Evolutionary conservation across 257 asterid species (phyloP).

Genomic region (Phtheirospermum japonicum): DNA sequence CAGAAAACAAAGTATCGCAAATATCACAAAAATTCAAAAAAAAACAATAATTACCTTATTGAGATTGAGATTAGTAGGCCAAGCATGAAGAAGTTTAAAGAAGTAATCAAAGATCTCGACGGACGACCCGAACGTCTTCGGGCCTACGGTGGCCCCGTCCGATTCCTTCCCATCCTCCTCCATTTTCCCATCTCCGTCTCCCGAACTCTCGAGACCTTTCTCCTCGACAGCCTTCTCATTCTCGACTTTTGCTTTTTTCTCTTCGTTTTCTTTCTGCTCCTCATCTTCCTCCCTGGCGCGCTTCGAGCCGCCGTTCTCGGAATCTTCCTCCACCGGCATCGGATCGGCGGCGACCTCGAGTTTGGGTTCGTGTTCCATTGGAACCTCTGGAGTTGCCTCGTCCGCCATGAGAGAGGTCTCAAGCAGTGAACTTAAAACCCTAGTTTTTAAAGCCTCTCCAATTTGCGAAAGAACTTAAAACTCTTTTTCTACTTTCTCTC

Average conservation of each 20-base stretch:
- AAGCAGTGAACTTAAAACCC: constrained; percentile 29
- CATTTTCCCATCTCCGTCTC: constrained; percentile 8
- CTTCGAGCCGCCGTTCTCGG: constrained; percentile 39
- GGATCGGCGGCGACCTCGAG: constrained; percentile 8
- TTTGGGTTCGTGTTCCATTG: constrained; percentile 35
- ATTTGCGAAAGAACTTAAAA: neutral
- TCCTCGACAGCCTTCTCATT: constrained; percentile 28
- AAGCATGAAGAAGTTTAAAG: constrained; percentile 59
- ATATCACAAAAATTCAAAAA: neutral
- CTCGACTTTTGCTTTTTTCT: constrained; percentile 50
- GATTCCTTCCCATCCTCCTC: constrained; percentile 26
- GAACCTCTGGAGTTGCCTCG: constrained; percentile 28
- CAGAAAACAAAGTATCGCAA: neutral
- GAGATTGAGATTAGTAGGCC: constrained; percentile 60
- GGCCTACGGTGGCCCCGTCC: constrained; percentile 44
- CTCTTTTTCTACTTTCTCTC: neutral
- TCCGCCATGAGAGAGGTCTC: constrained; percentile 30
- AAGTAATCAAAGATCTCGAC: constrained; percentile 76
- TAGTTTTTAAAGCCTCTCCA: constrained; percentile 15
- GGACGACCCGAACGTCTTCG: constrained; percentile 64
- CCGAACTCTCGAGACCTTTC: no score
- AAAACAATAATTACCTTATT: constrained; percentile 52
- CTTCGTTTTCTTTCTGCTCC: constrained; percentile 33
- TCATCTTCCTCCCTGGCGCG: constrained; percentile 55
- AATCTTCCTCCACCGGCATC: constrained; percentile 19